Percentiles rank a stretch among this genome's conserved stretches.
These are phyloP conservation scores for Yamadazyma mexicana DNA, from an alignment of 1,139 yeast species.

Conservation along the genomic window DNA sequence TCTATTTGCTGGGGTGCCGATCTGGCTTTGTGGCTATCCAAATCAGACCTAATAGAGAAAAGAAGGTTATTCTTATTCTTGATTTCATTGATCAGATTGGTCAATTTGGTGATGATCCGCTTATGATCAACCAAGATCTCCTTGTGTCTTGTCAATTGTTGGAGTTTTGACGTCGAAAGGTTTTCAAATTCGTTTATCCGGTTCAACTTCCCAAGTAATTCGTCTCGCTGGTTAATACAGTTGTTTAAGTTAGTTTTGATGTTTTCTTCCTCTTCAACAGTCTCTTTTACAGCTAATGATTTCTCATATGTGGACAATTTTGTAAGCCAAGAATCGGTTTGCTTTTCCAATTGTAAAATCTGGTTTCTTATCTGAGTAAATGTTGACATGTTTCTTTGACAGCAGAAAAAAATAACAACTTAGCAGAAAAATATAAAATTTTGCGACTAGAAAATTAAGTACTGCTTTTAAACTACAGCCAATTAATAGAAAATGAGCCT, in stretches of 20 bases:
- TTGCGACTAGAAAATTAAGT: neutral
- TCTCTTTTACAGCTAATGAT: slow-evolving; percentile 21
- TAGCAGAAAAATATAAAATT: neutral
- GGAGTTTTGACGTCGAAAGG: slow-evolving; percentile 69
- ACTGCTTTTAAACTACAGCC: too few species aligned
- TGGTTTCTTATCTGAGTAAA: slow-evolving; percentile 42
- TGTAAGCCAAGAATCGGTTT: slow-evolving; percentile 40
- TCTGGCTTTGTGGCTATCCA: slow-evolving; percentile 56
- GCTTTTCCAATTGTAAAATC: slow-evolving; percentile 42
- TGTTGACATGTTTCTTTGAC: slow-evolving; percentile 30
- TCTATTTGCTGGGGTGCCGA: slow-evolving; percentile 32
- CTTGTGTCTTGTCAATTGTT: slow-evolving; percentile 80
- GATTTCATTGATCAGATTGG: slow-evolving; percentile 64
- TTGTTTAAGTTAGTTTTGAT: slow-evolving; percentile 52
- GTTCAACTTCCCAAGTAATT: slow-evolving; percentile 31
- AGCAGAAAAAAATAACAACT: neutral
- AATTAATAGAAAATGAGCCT: too few species aligned
- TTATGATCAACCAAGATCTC: slow-evolving; percentile 75
- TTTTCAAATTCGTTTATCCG: slow-evolving; percentile 57
- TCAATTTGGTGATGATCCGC: slow-evolving; percentile 59
- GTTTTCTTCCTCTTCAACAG: slow-evolving; percentile 67
- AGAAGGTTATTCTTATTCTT: slow-evolving; percentile 74
- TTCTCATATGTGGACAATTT: slow-evolving; percentile 34
- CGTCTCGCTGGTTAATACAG: slow-evolving; percentile 33
- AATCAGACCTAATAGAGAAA: slow-evolving; percentile 75